Evolutionary conservation across 257 asterid species (phyloP).

Genomic region (Sherardia arvensis): DNA sequence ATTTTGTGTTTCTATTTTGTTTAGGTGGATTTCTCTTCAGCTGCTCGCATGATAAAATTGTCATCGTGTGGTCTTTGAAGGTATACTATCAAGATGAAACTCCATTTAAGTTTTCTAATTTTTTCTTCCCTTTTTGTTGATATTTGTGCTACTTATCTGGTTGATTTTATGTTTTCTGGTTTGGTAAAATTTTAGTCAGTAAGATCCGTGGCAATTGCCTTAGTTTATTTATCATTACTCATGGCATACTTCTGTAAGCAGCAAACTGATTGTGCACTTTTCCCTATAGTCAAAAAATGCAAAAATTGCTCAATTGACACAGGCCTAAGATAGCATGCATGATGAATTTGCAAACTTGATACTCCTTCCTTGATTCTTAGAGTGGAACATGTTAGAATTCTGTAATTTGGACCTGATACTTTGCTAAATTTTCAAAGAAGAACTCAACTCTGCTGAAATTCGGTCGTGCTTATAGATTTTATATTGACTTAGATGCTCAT

Average conservation of each 20-base stretch:
- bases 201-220: not conserved
- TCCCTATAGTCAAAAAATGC: not conserved
- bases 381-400: not conserved
- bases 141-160: not conserved
- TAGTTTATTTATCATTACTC: not conserved
- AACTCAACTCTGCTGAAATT: not conserved
- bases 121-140: not conserved
- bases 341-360: not conserved
- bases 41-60: conserved; percentile 75
- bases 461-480: not conserved
- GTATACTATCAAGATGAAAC: conserved; percentile 26
- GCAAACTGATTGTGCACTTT: not conserved
- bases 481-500: not conserved
- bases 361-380: not conserved
- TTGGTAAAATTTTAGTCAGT: not conserved
- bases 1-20: conserved; percentile 6
- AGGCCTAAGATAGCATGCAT: not conserved
- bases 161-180: not conserved
- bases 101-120: not conserved
- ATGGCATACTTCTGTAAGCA: not conserved
- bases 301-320: not conserved
- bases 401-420: not conserved
- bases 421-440: not conserved
- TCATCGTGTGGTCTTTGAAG: conserved; percentile 86
- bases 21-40: conserved; percentile 90